These are phyloP conservation scores for Venturiaceae sp. DNA, from an alignment of 2,329 filamentous ascomycete species.

Conservation along the genomic window DNA sequence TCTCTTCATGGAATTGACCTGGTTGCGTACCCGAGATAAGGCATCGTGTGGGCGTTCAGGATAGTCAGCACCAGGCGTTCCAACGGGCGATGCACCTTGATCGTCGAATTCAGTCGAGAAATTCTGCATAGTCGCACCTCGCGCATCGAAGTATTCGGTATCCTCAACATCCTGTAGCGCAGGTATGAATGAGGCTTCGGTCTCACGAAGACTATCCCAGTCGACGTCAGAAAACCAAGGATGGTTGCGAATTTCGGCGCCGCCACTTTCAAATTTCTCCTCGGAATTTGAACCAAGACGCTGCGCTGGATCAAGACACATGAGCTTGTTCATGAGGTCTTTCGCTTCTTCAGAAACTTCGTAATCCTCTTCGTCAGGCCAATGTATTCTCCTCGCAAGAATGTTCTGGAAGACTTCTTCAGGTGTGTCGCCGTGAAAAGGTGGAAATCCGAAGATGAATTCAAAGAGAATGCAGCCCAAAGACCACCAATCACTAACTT, in stretches of 20 bases:
- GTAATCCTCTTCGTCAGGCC: constrained; percentile 76
- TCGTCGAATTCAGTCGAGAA: constrained; percentile 95
- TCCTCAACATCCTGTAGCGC: constrained; percentile 90
- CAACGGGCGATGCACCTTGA: constrained; percentile 63
- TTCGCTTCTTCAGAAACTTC: constrained; percentile 75
- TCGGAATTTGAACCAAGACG: constrained; percentile 78
- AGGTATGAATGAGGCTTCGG: constrained; percentile 92
- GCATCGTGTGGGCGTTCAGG: constrained; percentile 90
- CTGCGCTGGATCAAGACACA: constrained; percentile 73
- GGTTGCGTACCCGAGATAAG: constrained; percentile 75
- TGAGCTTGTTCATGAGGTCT: constrained; percentile 85
- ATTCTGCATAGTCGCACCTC: constrained; percentile 82
- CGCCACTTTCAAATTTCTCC: constrained; percentile 73
- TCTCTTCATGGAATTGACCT: constrained; percentile 80
- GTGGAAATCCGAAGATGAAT: constrained; percentile 85
- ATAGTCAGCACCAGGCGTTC: constrained; percentile 65
- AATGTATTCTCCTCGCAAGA: constrained; percentile 76
- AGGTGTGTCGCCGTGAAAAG: constrained; percentile 82
- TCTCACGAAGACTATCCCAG: constrained; percentile 86
- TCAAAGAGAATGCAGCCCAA: constrained; percentile 98
- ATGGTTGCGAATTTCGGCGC: constrained; percentile 83
- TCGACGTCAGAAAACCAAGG: constrained; percentile 80
- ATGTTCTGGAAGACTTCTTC: constrained; percentile 98
- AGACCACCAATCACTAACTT: constrained; percentile 99
- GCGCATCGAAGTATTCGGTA: constrained; percentile 92